A percentile compares a stretch with the other conserved stretches of the same genome.
Evolutionary conservation across 331 rosid species (phyloP).

Genomic region (Cucumis variabilis): DNA sequence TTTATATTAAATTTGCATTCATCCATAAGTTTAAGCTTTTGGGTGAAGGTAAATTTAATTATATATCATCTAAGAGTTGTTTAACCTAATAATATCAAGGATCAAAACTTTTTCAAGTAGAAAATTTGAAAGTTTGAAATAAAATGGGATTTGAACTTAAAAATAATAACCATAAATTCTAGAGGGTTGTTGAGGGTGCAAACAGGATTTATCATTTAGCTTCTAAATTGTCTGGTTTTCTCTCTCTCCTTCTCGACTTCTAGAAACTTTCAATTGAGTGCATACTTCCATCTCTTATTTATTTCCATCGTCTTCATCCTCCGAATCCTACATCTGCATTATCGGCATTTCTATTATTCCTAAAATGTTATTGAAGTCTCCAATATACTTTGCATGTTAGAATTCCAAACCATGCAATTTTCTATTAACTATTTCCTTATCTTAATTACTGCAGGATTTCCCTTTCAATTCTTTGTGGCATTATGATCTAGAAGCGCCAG

Average conservation of each 20-base stretch:
- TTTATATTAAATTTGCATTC: too few relatives aligned
- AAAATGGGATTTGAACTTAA: background rate
- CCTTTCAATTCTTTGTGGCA: conserved; percentile 73
- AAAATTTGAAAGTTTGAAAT: background rate
- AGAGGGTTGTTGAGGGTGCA: background rate
- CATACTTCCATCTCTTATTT: background rate
- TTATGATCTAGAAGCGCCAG: conserved; percentile 73
- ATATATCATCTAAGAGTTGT: background rate
- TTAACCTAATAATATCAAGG: background rate
- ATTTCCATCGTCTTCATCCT: background rate
- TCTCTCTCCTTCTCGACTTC: background rate
- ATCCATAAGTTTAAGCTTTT: too few relatives aligned
- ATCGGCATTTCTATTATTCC: background rate
- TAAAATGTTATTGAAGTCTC: conserved; percentile 11
- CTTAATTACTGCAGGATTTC: conserved; percentile 48
- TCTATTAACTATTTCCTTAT: background rate
- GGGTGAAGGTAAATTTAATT: too few relatives aligned
- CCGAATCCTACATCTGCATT: background rate
- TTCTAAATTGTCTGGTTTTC: background rate
- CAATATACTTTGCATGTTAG: background rate
- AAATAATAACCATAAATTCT: background rate
- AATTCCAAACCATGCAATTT: background rate
- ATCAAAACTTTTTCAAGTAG: background rate
- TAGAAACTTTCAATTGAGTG: conserved; percentile 12
- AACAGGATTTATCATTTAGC: background rate